phyloP scores from a whole-genome alignment of 768 basidiomycete species.

The Hysterangium stoloniferum region DNA sequence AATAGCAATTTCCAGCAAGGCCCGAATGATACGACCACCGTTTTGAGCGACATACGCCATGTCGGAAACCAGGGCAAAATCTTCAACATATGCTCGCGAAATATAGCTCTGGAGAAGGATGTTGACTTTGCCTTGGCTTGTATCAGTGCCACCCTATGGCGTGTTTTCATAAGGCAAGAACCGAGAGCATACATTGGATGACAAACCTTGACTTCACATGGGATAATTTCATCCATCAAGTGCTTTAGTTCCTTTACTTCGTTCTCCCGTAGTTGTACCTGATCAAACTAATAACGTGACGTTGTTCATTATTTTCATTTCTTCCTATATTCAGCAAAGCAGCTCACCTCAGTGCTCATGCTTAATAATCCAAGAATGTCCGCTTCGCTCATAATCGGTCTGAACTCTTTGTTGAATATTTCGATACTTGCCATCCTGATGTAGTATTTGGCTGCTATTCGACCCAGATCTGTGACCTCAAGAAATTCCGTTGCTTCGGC shows the following conservation, averaged over 20 bases:
- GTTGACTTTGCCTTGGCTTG: conserved; percentile 82
- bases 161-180: background rate
- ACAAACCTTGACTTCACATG: conserved; percentile 68
- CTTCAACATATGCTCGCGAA: conserved; percentile 71
- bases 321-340: background rate
- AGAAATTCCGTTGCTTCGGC: conserved; percentile 53
- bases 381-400: conserved; percentile 83
- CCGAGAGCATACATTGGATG: background rate
- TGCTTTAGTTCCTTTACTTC: conserved; percentile 77
- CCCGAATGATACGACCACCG: conserved; percentile 88
- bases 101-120: conserved; percentile 89
- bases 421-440: conserved; percentile 81
- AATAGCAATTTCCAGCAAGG: conserved; percentile 88
- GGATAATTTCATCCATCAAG: conserved; percentile 53
- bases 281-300: no score
- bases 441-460: conserved; percentile 96
- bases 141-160: conserved; percentile 53
- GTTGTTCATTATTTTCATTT: conserved; percentile 6
- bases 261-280: conserved; percentile 88
- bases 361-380: conserved; percentile 83
- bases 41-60: conserved; percentile 93
- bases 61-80: conserved; percentile 95
- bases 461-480: conserved; percentile 80
- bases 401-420: conserved; percentile 74
- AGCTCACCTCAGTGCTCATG: conserved; percentile 79